phyloP scores from a whole-genome alignment of 148 eudicot genomes.

The Bassia scoparia region DNA sequence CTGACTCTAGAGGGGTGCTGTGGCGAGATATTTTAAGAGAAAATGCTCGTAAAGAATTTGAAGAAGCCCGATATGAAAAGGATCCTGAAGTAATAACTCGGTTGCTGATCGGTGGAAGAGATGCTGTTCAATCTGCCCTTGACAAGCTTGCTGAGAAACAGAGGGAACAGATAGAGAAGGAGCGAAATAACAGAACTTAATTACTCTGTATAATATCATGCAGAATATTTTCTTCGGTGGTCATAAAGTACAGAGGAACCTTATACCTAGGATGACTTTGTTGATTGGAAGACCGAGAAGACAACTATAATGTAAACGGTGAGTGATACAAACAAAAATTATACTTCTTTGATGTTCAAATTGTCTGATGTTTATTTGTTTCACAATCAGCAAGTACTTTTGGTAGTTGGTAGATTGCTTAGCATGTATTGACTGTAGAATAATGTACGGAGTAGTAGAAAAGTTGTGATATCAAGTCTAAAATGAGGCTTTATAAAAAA shows the following conservation, averaged over 20 bases:
- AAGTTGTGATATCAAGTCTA: too few species aligned
- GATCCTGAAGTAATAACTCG: conserved; percentile 78
- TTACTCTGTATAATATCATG: not conserved
- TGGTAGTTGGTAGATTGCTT: not conserved
- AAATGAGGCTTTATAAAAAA: too few species aligned
- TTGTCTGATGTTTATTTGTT: not conserved
- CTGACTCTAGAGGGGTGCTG: conserved; percentile 52
- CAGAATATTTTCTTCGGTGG: not conserved
- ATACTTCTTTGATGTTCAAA: not conserved
- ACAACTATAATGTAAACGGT: not conserved
- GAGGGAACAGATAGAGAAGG: conserved; percentile 56
- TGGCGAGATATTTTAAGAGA: conserved; percentile 83
- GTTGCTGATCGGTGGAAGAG: conserved; percentile 64
- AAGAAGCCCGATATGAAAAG: conserved; percentile 67
- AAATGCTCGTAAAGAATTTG: conserved; percentile 75
- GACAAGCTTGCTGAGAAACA: conserved; percentile 76
- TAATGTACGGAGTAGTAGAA: too few species aligned
- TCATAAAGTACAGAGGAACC: not conserved
- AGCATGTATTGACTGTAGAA: too few species aligned
- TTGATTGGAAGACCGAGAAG: not conserved
- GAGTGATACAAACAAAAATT: not conserved
- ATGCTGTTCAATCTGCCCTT: conserved; percentile 65
- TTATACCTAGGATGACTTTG: not conserved
- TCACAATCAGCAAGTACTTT: not conserved
- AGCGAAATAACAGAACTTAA: conserved; percentile 27